Evolutionary conservation across 2,329 filamentous ascomycete genomes (phyloP), one percentile per base, ranked within the genome.

Genomic region (Fonsecaea monophora): DNA sequence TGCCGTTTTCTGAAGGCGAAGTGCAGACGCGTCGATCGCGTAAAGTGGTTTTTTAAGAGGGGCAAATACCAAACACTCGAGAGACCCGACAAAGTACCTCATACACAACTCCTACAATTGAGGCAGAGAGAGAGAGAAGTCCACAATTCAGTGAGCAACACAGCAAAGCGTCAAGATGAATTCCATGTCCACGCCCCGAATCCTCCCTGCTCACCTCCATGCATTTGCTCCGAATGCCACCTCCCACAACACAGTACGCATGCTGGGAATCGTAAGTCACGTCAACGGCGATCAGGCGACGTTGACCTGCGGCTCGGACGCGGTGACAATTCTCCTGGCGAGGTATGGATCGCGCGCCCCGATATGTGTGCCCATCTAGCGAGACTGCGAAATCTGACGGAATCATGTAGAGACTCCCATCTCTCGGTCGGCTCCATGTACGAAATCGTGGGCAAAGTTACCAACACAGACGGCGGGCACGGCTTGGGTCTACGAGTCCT

Each of bases 201-300:
- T 97, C 77, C 92, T 91, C 56, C 90, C 91, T 61, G 82, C 85
- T 48, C 91, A 94, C 80, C 90, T 98, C 65, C 87, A 92, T 76
- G 84, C 85, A 75, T 96, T 94, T 81, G 84, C 89, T 71, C 84
- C 84, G 72, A 86, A 78, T 55, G 73, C 74, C 64, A 79, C 81
- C 58, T 80, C 86, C 75, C 56, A 64, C n/a, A 82, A 87, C 71
- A 91, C 91, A 69, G 91, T 98, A 69, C 93, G 93, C 73, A 84
- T 98, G 63, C 85, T 96, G 4, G 95, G 95, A 74, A 93, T 90
- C 74, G 93, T 98, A 55, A 86, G 87, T 3, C 89, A 95, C 74
- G 84, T 98, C 30, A 89, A 89, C 60, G 94, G 94, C 72, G 91
- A 95, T 60, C 86, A 87, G 59, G 94, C 93, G 0, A 87, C 88